Percentiles rank a stretch among this genome's conserved stretches.
Evolutionary conservation across 176 grass and related monocot genomes (phyloP).

Genomic region (Musa schizocarpa): DNA sequence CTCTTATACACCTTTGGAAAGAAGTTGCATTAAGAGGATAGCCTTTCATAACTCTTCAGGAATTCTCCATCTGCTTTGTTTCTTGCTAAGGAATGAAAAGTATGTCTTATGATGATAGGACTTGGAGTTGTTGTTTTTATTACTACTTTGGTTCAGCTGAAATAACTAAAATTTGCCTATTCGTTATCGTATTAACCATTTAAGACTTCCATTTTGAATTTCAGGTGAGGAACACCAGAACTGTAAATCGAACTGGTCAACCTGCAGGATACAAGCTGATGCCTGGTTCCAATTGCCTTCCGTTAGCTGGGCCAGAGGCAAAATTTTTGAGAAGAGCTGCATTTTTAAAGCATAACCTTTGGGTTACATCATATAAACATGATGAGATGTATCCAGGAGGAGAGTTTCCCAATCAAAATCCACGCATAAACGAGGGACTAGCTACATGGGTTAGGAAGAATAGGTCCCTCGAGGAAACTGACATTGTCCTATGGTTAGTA

Average conservation of each 20-base stretch:
- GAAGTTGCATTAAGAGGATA: not conserved
- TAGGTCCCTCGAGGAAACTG: constrained; percentile 77
- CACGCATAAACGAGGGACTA: constrained; percentile 80
- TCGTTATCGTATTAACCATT: not conserved
- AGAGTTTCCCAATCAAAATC: constrained; percentile 98
- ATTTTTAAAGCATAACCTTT: constrained; percentile 98
- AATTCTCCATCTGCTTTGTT: not conserved
- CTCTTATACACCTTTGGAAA: not conserved
- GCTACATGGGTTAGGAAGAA: constrained; percentile 96
- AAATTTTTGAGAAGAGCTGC: constrained; percentile 90
- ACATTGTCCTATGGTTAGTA: constrained; percentile 89
- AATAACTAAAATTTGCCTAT: too few species aligned
- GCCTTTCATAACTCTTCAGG: not conserved
- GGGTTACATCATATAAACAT: constrained; percentile 82
- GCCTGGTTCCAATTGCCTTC: constrained; percentile 84
- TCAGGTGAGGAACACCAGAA: constrained; percentile 86
- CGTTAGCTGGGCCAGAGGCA: constrained; percentile 60
- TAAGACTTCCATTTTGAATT: not conserved
- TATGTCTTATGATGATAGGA: too few species aligned
- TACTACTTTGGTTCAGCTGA: too few species aligned
- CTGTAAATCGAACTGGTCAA: constrained; percentile 88
- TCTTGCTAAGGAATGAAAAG: not conserved
- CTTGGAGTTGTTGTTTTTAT: too few species aligned
- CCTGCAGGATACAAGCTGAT: constrained; percentile 93
- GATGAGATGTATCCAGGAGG: constrained; percentile 91